Evolutionary conservation across 495 filamentous ascomycete genomes (phyloP).

Genomic region (Hypoxylon lienhwacheense): DNA sequence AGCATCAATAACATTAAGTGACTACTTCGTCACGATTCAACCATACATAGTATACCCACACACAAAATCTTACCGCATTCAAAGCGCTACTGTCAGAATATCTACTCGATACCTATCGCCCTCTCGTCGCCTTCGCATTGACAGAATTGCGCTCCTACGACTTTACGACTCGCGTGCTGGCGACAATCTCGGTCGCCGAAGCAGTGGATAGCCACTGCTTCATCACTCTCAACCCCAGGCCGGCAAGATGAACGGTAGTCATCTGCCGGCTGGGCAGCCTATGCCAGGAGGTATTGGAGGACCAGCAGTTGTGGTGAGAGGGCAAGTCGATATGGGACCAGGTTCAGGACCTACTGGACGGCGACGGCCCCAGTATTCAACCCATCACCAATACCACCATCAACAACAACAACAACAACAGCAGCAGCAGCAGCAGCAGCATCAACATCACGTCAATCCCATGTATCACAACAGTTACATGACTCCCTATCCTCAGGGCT

Average conservation of each 20-base stretch:
- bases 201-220: conserved; percentile 54
- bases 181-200: conserved; percentile 23
- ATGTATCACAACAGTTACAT: conserved; percentile 43
- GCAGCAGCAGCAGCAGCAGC: conserved; percentile 40
- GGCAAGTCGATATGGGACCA: conserved; percentile 46
- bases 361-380: conserved; percentile 41
- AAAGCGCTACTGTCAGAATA: not conserved
- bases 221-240: conserved; percentile 55
- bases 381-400: conserved; percentile 38
- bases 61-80: no score
- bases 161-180: conserved; percentile 11
- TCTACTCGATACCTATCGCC: no score
- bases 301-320: conserved; percentile 24
- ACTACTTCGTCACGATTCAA: no score
- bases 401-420: conserved; percentile 40
- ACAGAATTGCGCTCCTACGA: not conserved
- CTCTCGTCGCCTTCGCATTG: not conserved
- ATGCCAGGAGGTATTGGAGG: conserved; percentile 46
- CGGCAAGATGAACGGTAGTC: conserved; percentile 64
- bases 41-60: no score
- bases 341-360: conserved; percentile 34
- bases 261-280: conserved; percentile 66
- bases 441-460: conserved; percentile 40
- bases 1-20: no score
- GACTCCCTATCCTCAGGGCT: conserved; percentile 42